phyloP scores from a whole-genome alignment of 345 rosid genomes.

The Rhodamnia argentea region DNA sequence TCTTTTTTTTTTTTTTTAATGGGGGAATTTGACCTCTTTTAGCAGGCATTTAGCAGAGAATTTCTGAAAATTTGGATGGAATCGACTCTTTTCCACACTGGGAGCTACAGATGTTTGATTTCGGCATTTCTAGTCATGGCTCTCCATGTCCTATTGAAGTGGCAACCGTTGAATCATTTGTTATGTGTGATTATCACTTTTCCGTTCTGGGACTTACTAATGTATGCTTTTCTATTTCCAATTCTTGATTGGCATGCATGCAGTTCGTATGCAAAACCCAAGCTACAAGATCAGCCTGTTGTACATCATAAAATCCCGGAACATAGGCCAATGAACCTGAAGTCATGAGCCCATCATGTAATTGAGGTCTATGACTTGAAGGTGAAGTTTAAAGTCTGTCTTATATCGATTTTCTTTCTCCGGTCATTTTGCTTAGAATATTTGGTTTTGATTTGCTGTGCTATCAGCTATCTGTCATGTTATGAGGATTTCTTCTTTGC shows the following conservation, averaged over 20 bases:
- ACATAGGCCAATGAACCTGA: neutral
- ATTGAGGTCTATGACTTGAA: neutral
- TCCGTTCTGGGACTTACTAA: neutral
- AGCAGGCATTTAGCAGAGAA: neutral
- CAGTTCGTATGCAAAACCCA: neutral
- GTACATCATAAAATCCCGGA: neutral
- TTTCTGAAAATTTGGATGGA: neutral
- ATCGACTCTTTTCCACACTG: neutral
- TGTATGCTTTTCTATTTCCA: neutral
- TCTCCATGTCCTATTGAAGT: neutral
- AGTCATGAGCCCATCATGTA: neutral
- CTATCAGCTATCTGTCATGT: neutral
- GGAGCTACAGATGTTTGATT: neutral
- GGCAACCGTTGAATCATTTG: neutral
- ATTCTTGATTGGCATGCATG: neutral
- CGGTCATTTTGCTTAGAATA: neutral
- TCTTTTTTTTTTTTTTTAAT: neutral
- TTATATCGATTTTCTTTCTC: neutral
- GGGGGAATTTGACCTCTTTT: neutral
- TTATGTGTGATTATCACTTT: neutral
- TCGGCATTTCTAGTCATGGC: neutral
- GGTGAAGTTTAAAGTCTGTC: neutral
- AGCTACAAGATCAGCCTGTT: neutral
- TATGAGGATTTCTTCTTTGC: neutral
- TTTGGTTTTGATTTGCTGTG: neutral